Conservation (phyloP, 257 asterid species). For the Linderniella brevidens region DNA sequence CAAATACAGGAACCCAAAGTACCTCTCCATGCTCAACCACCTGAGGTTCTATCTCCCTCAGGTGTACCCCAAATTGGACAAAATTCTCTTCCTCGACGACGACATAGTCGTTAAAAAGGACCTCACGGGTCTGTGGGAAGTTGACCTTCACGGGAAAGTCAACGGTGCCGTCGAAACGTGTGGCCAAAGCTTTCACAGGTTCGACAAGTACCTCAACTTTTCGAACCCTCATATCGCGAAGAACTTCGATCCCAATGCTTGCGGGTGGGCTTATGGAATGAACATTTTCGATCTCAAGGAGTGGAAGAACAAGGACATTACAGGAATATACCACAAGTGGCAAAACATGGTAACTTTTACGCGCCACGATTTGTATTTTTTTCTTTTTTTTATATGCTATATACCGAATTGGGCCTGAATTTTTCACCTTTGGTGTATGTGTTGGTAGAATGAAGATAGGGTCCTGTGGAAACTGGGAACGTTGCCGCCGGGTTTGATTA, state of each 20-base stretch:
- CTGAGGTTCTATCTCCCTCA: constrained; percentile 91
- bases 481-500: constrained; percentile 87
- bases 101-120: constrained; percentile 98
- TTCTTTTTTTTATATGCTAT: background rate
- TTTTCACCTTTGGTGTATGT: too few relatives aligned
- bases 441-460: constrained; percentile 66
- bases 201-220: constrained; percentile 88
- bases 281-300: constrained; percentile 83
- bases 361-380: background rate
- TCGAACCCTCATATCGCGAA: constrained; percentile 89
- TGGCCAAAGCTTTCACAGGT: constrained; percentile 93
- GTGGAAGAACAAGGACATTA: constrained; percentile 94
- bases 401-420: too few relatives aligned
- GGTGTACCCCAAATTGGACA: constrained; percentile 88
- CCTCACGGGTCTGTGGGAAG: constrained; percentile 86
- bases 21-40: constrained; percentile 97
- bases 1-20: constrained; percentile 93
- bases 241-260: constrained; percentile 85
- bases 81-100: constrained; percentile 93
- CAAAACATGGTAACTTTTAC: constrained; percentile 66
- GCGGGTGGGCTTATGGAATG: constrained; percentile 99
- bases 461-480: constrained; percentile 97
- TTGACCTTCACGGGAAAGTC: constrained; percentile 77
- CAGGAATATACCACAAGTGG: constrained; percentile 98
- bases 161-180: constrained; percentile 99